Evolutionary conservation across 2,329 filamentous ascomycete genomes (phyloP).

Genomic region (Ceratocystis albifundus): DNA sequence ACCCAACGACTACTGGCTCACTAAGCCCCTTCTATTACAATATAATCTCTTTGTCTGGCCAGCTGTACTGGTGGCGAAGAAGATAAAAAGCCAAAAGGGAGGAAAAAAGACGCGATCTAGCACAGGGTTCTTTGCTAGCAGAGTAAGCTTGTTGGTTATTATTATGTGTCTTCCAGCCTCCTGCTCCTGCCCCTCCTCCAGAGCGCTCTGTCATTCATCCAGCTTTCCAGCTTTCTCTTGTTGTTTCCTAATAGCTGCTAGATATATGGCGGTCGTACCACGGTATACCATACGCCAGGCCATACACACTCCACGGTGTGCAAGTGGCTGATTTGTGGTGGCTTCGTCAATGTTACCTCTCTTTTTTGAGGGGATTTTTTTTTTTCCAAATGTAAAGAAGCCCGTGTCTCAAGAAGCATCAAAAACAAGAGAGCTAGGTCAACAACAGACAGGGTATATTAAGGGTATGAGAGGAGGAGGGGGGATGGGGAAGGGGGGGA

Average conservation of each 20-base stretch:
- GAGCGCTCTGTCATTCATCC: not conserved
- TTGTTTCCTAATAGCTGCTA: constrained; percentile 1
- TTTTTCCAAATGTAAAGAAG: constrained; percentile 2
- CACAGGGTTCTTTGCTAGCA: not conserved
- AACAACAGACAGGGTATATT: no score
- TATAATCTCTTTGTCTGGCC: not conserved
- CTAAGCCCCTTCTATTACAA: not conserved
- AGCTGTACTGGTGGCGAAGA: not conserved
- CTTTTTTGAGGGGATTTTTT: not conserved
- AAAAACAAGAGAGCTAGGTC: no score
- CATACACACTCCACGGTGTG: not conserved
- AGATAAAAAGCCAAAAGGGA: not conserved
- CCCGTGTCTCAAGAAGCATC: not conserved
- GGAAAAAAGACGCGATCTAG: not conserved
- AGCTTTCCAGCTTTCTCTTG: constrained; percentile 5
- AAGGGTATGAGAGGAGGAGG: no score
- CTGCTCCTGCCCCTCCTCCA: not conserved
- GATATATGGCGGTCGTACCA: not conserved
- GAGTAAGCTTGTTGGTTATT: not conserved
- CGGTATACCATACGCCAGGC: no score
- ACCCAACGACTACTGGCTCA: no score
- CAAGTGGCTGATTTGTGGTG: constrained; percentile 4
- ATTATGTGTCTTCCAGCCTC: constrained; percentile 10
- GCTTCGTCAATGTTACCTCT: not conserved
- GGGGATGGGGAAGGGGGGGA: no score